A percentile compares a stretch with the other conserved stretches of the same genome.
These are phyloP conservation scores for Pythium dissimile DNA, from an alignment of 352 stramenopile species.

Conservation along the genomic window DNA sequence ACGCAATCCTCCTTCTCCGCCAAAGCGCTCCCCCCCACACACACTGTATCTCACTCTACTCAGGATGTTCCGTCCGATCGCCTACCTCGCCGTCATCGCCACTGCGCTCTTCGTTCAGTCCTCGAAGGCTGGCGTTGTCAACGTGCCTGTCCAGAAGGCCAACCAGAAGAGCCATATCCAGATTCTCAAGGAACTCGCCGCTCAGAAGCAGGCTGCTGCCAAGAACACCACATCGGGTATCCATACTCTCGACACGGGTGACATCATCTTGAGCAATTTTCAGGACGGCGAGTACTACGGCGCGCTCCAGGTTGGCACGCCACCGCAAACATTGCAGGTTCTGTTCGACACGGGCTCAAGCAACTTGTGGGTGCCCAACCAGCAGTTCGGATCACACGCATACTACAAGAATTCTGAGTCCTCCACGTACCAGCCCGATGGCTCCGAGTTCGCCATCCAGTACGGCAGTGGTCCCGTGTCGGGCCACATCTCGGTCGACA, in stretches of 20 bases:
- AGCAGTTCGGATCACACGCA: slow-evolving; percentile 49
- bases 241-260: slow-evolving; percentile 18
- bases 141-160: background rate
- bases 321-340: slow-evolving; percentile 89
- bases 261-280: slow-evolving; percentile 83
- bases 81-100: background rate
- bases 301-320: slow-evolving; percentile 84
- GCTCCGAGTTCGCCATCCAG: slow-evolving; percentile 91
- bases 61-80: background rate
- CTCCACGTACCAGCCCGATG: slow-evolving; percentile 86
- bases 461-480: slow-evolving; percentile 92
- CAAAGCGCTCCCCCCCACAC: background rate
- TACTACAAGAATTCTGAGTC: slow-evolving; percentile 90
- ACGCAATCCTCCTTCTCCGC: background rate
- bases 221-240: too few species aligned
- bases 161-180: background rate
- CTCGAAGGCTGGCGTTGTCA: background rate
- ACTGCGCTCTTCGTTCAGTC: background rate
- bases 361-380: slow-evolving; percentile 94
- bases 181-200: background rate
- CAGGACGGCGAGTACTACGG: slow-evolving; percentile 94
- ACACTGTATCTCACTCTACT: too few species aligned
- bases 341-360: slow-evolving; percentile 96
- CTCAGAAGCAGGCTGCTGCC: background rate
- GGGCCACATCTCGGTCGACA: slow-evolving; percentile 90